phyloP scores from a whole-genome alignment of 176 grass and related monocot genomes.

The Oryza punctata region DNA sequence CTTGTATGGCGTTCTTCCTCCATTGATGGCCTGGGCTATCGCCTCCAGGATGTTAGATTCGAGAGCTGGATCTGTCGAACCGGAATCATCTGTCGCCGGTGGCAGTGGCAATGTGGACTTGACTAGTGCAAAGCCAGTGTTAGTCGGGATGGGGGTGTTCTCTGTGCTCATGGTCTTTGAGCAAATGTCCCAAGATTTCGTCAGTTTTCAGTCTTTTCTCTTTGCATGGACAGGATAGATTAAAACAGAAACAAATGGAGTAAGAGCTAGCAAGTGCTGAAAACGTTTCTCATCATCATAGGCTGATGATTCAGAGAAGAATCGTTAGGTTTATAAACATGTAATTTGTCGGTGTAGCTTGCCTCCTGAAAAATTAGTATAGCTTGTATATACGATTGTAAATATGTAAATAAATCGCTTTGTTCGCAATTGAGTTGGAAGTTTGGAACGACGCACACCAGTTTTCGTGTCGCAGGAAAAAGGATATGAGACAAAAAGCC shows the following conservation, averaged over 20 bases:
- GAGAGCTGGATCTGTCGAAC: background rate
- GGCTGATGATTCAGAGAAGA: background rate
- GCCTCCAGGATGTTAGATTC: slow-evolving; percentile 34
- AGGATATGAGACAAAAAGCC: background rate
- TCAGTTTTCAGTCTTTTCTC: slow-evolving; percentile 42
- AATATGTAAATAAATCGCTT: background rate
- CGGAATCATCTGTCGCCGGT: slow-evolving; percentile 4
- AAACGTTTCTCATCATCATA: too few species aligned
- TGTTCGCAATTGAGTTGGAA: background rate
- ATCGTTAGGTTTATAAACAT: background rate
- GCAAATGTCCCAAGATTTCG: slow-evolving; percentile 57
- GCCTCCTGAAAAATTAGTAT: background rate
- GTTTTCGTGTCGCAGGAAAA: background rate
- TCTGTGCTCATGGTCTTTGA: slow-evolving; percentile 53
- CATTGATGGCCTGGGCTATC: slow-evolving; percentile 78
- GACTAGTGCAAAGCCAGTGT: slow-evolving; percentile 54
- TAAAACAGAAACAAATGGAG: background rate
- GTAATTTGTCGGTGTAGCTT: background rate
- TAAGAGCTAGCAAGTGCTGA: background rate
- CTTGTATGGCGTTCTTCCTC: slow-evolving; percentile 76
- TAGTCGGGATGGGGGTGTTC: slow-evolving; percentile 66
- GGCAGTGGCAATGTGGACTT: background rate
- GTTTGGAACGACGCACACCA: background rate
- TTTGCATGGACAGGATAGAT: slow-evolving; percentile 33
- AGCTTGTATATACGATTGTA: background rate